Base-by-base conservation (phyloP, 345 rosid genomes). In the Corymbia maculata region DNA sequence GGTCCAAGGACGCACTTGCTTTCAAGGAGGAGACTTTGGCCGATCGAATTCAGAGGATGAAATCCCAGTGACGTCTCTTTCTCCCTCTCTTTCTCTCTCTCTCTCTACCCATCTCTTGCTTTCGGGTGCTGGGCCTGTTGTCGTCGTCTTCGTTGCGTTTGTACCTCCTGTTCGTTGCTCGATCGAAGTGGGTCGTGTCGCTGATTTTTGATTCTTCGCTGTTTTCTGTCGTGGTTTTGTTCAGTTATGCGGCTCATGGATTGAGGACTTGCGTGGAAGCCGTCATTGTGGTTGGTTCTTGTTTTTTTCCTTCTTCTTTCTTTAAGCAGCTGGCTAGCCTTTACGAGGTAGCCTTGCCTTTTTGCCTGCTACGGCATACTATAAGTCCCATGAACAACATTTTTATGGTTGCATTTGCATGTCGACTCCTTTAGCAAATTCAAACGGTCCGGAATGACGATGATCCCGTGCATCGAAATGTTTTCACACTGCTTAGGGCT, bases 191-290 rank as follows among this genome's bases (percentile, higher is more conserved):
- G 49, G 51, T 88, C 21, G 32, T 86, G 70, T 8, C 6, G 32
- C 51, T 45, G 52, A 61, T 88, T 49, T 36, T 42, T 79, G 51
- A 30, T 7, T 12, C 47, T 16, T 55, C 52, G 21, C 75, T 3
- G 10, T 84, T 80, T 80, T 21, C 86, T 50, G 4, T 36, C 80
- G 21, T 24, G 86, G 6, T 86, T 44, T 19, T 80, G 28, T 84
- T 80, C 86, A 96, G 99, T 87, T 96, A 93, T 88, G 96, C 91
- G 45, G 93, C 93, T 89, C 91, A 89, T 90, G 99, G 99, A 24
- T 87, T 96, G 95, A 96, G 98, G 93, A 95, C 95, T 88, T 94
- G 93, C 68, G 99, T 96, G 70, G 95, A 93, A 91, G 99, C 96
- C 51, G 96, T 97, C 91, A 91, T 97, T 90, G 89, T 96, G 96